phyloP scores from a whole-genome alignment of 2,329 filamentous ascomycete genomes.

The Colletotrichum truncatum region DNA sequence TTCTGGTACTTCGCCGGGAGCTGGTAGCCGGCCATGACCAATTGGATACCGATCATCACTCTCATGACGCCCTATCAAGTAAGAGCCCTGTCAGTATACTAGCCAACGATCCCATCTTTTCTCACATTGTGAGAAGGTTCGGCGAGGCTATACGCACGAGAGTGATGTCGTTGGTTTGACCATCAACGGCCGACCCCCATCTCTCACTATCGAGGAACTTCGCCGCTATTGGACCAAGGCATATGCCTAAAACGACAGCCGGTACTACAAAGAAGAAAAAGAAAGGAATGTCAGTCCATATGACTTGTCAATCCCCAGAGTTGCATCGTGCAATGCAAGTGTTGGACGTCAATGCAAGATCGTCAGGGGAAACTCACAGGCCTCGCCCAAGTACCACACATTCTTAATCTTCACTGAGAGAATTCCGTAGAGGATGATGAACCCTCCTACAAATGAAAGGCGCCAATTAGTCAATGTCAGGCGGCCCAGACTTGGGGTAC shows the following conservation, averaged over 20 bases:
- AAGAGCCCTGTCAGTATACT: neutral
- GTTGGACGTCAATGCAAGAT: neutral
- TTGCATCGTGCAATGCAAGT: neutral
- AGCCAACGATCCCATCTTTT: neutral
- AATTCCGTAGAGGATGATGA: conserved; percentile 58
- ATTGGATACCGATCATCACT: conserved; percentile 70
- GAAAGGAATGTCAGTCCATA: neutral
- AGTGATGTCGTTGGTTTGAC: conserved; percentile 47
- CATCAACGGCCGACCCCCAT: conserved; percentile 46
- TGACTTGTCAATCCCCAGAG: neutral
- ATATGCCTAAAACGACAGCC: conserved; percentile 61
- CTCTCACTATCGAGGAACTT: conserved; percentile 58
- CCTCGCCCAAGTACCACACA: conserved; percentile 63
- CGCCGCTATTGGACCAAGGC: conserved; percentile 62
- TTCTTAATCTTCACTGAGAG: conserved; percentile 62
- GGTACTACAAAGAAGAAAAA: conserved; percentile 54
- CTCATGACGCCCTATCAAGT: conserved; percentile 54
- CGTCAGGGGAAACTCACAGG: conserved; percentile 46
- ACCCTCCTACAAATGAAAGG: conserved; percentile 47
- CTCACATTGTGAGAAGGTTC: neutral
- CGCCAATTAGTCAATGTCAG: neutral
- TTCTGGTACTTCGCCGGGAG: conserved; percentile 65
- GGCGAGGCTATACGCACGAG: conserved; percentile 39
- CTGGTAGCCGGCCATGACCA: conserved; percentile 72
- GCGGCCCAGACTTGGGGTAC: conserved; percentile 21